Evolutionary conservation across 2,329 filamentous ascomycete species (phyloP), one percentile per base, ranked within the genome.

Genomic region (Colletotrichum liaoningense): DNA sequence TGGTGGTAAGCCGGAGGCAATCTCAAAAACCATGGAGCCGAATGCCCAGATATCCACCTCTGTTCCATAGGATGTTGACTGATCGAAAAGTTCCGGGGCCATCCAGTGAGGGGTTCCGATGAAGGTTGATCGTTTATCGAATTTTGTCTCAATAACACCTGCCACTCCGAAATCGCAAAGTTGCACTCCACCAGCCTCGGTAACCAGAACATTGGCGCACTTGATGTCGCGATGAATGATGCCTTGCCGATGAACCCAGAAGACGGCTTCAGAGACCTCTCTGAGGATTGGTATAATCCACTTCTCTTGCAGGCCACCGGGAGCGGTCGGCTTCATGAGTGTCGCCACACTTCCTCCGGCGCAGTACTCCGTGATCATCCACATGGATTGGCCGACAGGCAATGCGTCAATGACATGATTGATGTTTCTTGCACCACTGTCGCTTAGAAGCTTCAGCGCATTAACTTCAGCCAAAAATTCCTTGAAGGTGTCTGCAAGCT

Each of bases 291-390:
- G 89, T 16, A 92, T 89, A 69, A 93, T 92, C 88, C 90, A 93
- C 80, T 91, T 92, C 83, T 93, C 92, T 77, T 90, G 88, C n/a
- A 93, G 82, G 2, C 91, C 91, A 1, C 89, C 89, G 0, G 90
- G 90, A 3, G 88, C 86, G 1, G 90, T 93, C n/a, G 92, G 91
- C 79, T 89, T 90, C 91, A 92, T 92, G 72, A 89, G 88, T 74
- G 88, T 95, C 76, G 89, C 92, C 80, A 97, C 92, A 80, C 94
- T 97, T 62, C 94, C 94, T 74, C 94, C 94, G 6, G 93, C 93
- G 78, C 94, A 95, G 81, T 95, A 95, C 83, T 97, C 94, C 72
- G 93, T 95, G 69, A 97, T 91, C 85, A 97, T 94, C 94, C 94
- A 97, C 84, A 97, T 92, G 73, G 94, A 90, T 77, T 93, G 92